Conservation (phyloP, 164 flowering plant genomes). For the Buxus sempervirens region DNA sequence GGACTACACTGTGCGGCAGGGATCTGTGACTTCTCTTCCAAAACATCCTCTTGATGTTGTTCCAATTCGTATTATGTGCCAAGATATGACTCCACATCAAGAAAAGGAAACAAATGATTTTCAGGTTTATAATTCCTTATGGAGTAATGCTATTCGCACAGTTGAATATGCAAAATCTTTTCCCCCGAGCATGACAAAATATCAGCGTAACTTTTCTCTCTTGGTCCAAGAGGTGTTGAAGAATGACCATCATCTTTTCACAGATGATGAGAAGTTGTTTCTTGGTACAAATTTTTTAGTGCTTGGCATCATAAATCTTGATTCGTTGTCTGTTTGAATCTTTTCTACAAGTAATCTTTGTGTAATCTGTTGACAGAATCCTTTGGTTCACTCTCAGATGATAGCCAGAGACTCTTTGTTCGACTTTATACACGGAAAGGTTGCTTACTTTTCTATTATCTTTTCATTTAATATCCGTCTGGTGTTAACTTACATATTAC, state of each 20-base stretch:
- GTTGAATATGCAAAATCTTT: constrained; percentile 38
- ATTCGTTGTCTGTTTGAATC: neutral
- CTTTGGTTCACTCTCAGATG: constrained; percentile 60
- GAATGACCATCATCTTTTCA: constrained; percentile 55
- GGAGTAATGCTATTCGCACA: constrained; percentile 44
- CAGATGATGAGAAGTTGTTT: constrained; percentile 52
- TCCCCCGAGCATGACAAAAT: constrained; percentile 40
- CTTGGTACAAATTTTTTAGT: constrained; percentile 45
- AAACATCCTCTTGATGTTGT: constrained; percentile 45
- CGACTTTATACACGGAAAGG: constrained; percentile 91
- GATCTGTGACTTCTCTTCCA: constrained; percentile 54
- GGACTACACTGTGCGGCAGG: constrained; percentile 42
- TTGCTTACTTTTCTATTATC: constrained; percentile 14
- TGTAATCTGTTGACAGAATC: constrained; percentile 46
- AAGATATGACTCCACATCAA: constrained; percentile 15
- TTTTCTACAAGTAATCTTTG: constrained; percentile 8
- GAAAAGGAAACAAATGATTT: constrained; percentile 26
- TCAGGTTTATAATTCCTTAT: constrained; percentile 36
- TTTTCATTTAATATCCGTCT: neutral
- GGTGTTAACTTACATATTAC: too few relatives aligned
- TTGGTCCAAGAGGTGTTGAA: constrained; percentile 64
- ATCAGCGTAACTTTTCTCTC: constrained; percentile 65
- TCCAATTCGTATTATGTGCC: constrained; percentile 52
- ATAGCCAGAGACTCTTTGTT: constrained; percentile 82
- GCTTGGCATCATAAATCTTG: neutral